phyloP scores from a whole-genome alignment of 1,139 yeast genomes.

The Geotrichum siamense region DNA sequence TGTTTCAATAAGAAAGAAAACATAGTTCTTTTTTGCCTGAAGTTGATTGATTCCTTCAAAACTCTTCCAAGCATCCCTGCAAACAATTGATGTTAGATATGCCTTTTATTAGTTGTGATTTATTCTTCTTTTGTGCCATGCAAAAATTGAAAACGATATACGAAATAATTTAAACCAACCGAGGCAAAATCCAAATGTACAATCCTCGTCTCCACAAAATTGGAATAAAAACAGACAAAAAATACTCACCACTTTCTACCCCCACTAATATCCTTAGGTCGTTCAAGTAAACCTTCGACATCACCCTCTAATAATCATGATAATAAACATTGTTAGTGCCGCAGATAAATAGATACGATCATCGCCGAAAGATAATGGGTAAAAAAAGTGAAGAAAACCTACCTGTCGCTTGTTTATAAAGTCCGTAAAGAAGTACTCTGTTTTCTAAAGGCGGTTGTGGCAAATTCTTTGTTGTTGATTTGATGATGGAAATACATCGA shows the following conservation, averaged over 20 bases:
- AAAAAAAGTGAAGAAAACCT: no score
- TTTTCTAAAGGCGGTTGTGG: constrained; percentile 77
- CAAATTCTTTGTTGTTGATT: constrained; percentile 59
- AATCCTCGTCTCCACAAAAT: no score
- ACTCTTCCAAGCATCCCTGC: constrained; percentile 9
- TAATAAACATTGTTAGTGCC: not conserved
- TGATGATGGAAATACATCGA: constrained; percentile 71
- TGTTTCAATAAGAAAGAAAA: constrained; percentile 3
- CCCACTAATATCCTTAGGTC: constrained; percentile 59
- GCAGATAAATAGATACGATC: no score
- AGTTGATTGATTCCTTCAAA: not conserved
- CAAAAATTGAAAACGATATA: no score
- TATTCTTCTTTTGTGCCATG: no score
- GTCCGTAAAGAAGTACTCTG: constrained; percentile 64
- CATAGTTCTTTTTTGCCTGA: constrained; percentile 8
- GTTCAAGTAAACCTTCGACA: constrained; percentile 54
- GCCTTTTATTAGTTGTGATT: no score
- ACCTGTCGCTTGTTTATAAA: constrained; percentile 73
- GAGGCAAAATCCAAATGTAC: no score
- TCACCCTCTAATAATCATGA: constrained; percentile 68
- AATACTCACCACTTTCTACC: constrained; percentile 53
- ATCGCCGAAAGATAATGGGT: no score
- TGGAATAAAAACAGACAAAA: no score
- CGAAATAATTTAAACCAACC: no score
- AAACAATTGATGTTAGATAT: not conserved